Percentiles rank a stretch among this genome's conserved stretches.
These are phyloP conservation scores for Pseudofabraea citricarpa DNA, from an alignment of 2,329 filamentous ascomycete species.

Conservation along the genomic window DNA sequence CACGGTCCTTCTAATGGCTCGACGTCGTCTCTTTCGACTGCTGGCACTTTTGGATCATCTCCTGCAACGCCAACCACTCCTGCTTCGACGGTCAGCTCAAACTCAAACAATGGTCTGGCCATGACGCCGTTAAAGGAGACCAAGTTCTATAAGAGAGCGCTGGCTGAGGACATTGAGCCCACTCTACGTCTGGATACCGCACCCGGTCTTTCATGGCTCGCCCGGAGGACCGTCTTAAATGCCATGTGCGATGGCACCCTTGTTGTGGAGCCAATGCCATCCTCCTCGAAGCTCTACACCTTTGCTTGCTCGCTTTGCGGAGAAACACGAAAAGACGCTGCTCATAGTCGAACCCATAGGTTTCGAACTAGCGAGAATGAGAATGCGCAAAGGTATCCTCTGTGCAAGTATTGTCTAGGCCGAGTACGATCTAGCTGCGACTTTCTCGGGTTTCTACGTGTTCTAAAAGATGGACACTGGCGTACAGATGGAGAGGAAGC, in stretches of 20 bases:
- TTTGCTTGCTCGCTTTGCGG: constrained; percentile 76
- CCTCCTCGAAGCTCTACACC: constrained; percentile 39
- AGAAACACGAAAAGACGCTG: constrained; percentile 66
- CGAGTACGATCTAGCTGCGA: constrained; percentile 86
- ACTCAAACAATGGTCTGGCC: constrained; percentile 31
- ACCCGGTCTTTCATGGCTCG: constrained; percentile 89
- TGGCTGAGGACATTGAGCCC: constrained; percentile 91
- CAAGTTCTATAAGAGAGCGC: constrained; percentile 86
- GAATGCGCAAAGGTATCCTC: constrained; percentile 79
- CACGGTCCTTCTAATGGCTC: constrained; percentile 53
- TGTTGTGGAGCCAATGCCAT: constrained; percentile 81
- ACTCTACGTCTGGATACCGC: constrained; percentile 85
- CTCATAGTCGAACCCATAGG: constrained; percentile 74
- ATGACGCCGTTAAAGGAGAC: constrained; percentile 75
- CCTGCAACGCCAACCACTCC: constrained; percentile 56
- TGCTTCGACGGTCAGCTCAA: constrained; percentile 45
- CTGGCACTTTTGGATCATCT: constrained; percentile 45
- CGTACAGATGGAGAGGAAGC: constrained; percentile 77
- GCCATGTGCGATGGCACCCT: constrained; percentile 81
- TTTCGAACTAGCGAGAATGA: constrained; percentile 87
- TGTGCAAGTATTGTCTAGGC: constrained; percentile 83
- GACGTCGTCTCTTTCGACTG: constrained; percentile 50
- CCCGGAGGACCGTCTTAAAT: constrained; percentile 75
- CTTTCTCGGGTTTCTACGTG: constrained; percentile 84
- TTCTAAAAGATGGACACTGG: constrained; percentile 91